Base-by-base conservation (phyloP, 768 basidiomycete species). In the Phylloporus sp. region DNA sequence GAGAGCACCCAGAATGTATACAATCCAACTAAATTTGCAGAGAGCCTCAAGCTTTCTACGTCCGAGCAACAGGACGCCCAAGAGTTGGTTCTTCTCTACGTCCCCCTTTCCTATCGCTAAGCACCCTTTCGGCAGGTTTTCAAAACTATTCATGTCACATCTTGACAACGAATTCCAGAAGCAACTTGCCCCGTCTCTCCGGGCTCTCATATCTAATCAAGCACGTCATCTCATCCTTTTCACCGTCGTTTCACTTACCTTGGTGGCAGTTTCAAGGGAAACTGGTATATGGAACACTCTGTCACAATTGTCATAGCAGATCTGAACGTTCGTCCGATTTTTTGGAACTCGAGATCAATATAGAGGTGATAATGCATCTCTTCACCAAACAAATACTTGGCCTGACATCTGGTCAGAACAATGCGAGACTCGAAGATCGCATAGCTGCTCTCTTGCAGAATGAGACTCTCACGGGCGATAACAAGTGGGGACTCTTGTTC, bases 1-100 rank as follows among this genome's bases (percentile, higher is more conserved):
- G 74, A 81, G 48, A 80, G 87, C 49, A 72, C 72, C 4, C 73
- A 81, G 55, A 76, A 65, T 38, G 80, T 84, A 0, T 93, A 87
- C 61, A 91, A 97, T 66, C 95, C 95, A 1, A 69, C 72, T 14
- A 86, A 83, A 51, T 77, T 98, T 13, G 86, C 94, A 6, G 84
- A 93, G 61, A 90, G 90, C 54, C 70, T 98, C 42, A 78, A 83
- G 48, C 70, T 98, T 31, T 78, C 84, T 17, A 82, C 84, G 1
- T 75, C 84, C 5, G 89, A 96, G 60, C 95, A 98, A 60, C 94
- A 97, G 67, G 95, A 98, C 69, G 93, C 95, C 24, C 91, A 94
- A 67, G 95, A 98, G 91, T 96, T 59, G 44, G 80, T 58, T 42
- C 8, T 37, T 57, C 23, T 47, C 32, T 21, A 22, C n/a, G 28